These are phyloP conservation scores for Oxyria digyna DNA, from an alignment of 148 eudicot species.

Conservation along the genomic window DNA sequence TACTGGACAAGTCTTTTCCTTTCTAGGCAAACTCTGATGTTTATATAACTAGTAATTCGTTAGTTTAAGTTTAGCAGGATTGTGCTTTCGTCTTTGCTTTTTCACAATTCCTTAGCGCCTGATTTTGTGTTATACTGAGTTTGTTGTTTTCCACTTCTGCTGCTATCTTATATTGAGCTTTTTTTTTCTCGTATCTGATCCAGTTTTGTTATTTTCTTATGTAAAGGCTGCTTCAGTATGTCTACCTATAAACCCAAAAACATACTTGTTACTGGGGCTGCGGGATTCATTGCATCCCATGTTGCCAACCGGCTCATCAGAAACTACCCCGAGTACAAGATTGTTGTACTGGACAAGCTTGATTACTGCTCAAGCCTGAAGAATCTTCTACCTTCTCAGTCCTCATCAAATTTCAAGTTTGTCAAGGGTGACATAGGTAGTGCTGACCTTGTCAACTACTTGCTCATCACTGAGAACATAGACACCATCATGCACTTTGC, in stretches of 20 bases:
- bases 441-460: conserved; percentile 14
- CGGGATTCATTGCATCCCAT: conserved; percentile 12
- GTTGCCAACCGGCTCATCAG: conserved; percentile 11
- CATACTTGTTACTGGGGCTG: conserved; percentile 13
- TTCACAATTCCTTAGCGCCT: not conserved
- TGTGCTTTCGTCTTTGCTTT: not conserved
- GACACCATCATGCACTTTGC: conserved; percentile 15
- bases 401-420: conserved; percentile 10
- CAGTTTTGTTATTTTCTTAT: not conserved
- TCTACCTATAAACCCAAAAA: conserved; percentile 8
- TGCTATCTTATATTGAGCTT: not conserved
- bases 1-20: not conserved
- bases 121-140: not conserved
- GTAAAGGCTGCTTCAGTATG: conserved; percentile 2
- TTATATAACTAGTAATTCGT: not conserved
- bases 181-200: conserved; percentile 6
- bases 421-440: conserved; percentile 13
- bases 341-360: conserved; percentile 13
- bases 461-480: conserved; percentile 9
- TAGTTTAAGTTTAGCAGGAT: not conserved
- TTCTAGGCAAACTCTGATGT: not conserved
- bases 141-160: not conserved
- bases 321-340: conserved; percentile 11
- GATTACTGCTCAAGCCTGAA: conserved; percentile 14
- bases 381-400: conserved; percentile 11